Evolutionary conservation across 2,329 filamentous ascomycete genomes (phyloP).

Genomic region (Colletotrichum spaethianum): DNA sequence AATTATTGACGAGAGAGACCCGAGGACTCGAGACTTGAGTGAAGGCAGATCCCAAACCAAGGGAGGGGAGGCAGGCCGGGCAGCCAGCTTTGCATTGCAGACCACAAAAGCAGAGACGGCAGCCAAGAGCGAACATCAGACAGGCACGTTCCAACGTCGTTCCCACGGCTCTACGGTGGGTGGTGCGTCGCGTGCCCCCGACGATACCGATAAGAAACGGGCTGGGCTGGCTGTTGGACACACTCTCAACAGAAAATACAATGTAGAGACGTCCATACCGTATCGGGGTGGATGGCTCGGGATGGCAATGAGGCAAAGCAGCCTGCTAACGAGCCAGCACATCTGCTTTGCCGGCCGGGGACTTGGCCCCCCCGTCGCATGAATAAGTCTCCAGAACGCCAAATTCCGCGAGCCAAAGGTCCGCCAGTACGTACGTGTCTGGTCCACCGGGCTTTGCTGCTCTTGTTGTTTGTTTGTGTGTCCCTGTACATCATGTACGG

Average conservation of each 20-base stretch:
- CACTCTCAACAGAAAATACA: slow-evolving; percentile 35
- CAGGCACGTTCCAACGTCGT: slow-evolving; percentile 30
- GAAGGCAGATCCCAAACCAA: not conserved
- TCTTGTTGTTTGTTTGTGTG: slow-evolving; percentile 11
- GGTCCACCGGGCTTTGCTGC: slow-evolving; percentile 1
- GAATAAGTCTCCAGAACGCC: not conserved
- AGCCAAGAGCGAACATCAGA: slow-evolving; percentile 25
- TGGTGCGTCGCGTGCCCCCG: not conserved
- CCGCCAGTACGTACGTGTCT: slow-evolving; percentile 10
- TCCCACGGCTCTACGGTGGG: not conserved
- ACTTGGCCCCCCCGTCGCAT: not conserved
- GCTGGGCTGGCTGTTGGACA: slow-evolving; percentile 1
- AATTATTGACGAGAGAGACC: not conserved
- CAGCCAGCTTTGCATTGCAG: not conserved
- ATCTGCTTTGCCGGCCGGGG: not conserved
- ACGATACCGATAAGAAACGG: slow-evolving; percentile 35
- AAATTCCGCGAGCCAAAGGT: not conserved
- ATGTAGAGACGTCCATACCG: not conserved
- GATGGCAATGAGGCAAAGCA: no score
- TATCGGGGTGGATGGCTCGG: not conserved
- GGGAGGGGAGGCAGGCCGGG: slow-evolving; percentile 1
- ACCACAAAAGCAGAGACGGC: not conserved
- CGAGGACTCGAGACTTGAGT: not conserved
- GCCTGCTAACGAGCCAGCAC: not conserved
- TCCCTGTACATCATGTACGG: no score